Percentiles rank a stretch among this genome's conserved stretches.
Evolutionary conservation across 2,329 filamentous ascomycete genomes (phyloP).

Genomic region (Niveomyces coronatus): DNA sequence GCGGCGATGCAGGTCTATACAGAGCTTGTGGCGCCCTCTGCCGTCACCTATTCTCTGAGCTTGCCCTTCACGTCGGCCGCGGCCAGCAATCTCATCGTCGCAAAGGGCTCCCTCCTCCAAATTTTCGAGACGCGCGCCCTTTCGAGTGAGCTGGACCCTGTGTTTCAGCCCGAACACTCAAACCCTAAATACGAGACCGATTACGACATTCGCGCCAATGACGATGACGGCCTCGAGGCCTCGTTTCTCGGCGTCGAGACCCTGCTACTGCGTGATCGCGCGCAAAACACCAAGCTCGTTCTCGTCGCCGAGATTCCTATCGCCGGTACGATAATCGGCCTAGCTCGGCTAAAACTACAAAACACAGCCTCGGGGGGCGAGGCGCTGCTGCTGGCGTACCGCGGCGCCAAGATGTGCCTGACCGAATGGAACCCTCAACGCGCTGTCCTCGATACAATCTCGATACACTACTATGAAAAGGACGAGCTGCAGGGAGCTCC

Average conservation of each 20-base stretch:
- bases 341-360: slow-evolving; percentile 65
- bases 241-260: slow-evolving; percentile 56
- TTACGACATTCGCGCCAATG: slow-evolving; percentile 43
- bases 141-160: slow-evolving; percentile 49
- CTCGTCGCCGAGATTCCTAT: slow-evolving; percentile 77
- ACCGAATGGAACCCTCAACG: slow-evolving; percentile 86
- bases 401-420: slow-evolving; percentile 86
- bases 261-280: slow-evolving; percentile 50
- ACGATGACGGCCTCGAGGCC: slow-evolving; percentile 55
- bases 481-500: slow-evolving; percentile 77
- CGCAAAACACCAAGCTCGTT: slow-evolving; percentile 65
- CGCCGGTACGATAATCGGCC: slow-evolving; percentile 72
- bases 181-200: slow-evolving; percentile 30
- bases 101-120: slow-evolving; percentile 86
- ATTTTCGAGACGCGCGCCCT: slow-evolving; percentile 69
- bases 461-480: slow-evolving; percentile 96
- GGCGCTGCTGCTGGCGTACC: slow-evolving; percentile 71
- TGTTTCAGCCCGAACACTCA: slow-evolving; percentile 20
- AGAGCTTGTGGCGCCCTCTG: slow-evolving; percentile 87
- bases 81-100: slow-evolving; percentile 78
- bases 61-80: slow-evolving; percentile 67
- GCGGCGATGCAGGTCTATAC: slow-evolving; percentile 88
- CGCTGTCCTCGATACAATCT: slow-evolving; percentile 73
- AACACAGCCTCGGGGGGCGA: slow-evolving; percentile 73
- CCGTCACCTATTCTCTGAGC: slow-evolving; percentile 78